Conservation (phyloP, 2,329 filamentous ascomycete genomes). For the Calcarisporium arbuscula region DNA sequence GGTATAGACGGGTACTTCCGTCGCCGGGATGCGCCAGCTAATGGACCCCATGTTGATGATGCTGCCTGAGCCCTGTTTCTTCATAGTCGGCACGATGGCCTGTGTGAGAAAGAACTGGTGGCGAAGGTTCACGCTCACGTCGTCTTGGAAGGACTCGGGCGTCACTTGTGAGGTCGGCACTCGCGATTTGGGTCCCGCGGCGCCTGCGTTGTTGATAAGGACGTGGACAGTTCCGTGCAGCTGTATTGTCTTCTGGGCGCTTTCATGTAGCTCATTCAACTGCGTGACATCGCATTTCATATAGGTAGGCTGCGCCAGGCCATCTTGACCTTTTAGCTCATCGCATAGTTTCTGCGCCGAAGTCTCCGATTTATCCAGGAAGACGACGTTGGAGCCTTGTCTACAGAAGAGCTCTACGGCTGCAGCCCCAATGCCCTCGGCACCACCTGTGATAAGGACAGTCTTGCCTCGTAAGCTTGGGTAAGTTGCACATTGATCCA, state of each 20-base stretch:
- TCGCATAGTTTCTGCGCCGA: no score
- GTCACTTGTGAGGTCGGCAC: constrained; percentile 29
- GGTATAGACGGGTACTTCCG: constrained; percentile 40
- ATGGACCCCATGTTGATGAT: constrained; percentile 50
- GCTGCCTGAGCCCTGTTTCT: constrained; percentile 32
- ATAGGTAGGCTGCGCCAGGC: constrained; percentile 25
- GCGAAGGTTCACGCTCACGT: constrained; percentile 37
- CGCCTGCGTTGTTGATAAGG: constrained; percentile 76
- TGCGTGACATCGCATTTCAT: constrained; percentile 36
- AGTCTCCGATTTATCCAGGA: constrained; percentile 32
- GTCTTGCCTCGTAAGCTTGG: constrained; percentile 32
- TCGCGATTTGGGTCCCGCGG: constrained; percentile 15
- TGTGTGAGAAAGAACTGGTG: constrained; percentile 62
- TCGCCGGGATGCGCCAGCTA: constrained; percentile 37
- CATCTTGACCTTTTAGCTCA: constrained; percentile 8
- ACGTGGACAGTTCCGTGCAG: constrained; percentile 54
- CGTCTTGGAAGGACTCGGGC: constrained; percentile 32
- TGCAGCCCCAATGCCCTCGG: constrained; percentile 39
- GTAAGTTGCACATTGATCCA: constrained; percentile 27
- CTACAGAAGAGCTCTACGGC: constrained; percentile 37
- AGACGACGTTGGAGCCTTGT: constrained; percentile 37
- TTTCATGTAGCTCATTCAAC: constrained; percentile 24
- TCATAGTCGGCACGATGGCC: constrained; percentile 59
- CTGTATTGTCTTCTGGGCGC: constrained; percentile 24
- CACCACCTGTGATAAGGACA: constrained; percentile 39